These are phyloP conservation scores for Cyberlindnera xylosilytica DNA, from an alignment of 805 yeast species.

Conservation along the genomic window DNA sequence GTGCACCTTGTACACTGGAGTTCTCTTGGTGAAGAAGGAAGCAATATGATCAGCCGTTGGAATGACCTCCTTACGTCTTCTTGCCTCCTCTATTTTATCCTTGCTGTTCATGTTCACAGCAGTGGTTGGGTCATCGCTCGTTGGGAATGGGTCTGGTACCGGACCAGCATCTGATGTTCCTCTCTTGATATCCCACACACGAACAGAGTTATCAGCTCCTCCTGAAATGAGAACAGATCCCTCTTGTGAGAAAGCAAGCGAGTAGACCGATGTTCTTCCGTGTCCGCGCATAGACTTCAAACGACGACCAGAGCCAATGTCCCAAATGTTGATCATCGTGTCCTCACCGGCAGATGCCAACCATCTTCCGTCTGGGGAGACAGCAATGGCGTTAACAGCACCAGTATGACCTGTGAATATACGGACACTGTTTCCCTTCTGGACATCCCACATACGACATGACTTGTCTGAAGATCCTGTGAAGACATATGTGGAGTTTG, in stretches of 20 bases:
- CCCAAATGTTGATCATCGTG: constrained; percentile 86
- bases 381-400: constrained; percentile 81
- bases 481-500: constrained; percentile 89
- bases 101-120: constrained; percentile 25
- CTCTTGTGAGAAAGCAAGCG: constrained; percentile 79
- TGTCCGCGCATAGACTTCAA: constrained; percentile 94
- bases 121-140: constrained; percentile 17
- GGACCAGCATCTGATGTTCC: constrained; percentile 79
- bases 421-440: constrained; percentile 84
- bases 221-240: constrained; percentile 89
- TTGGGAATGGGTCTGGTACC: constrained; percentile 66
- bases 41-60: constrained; percentile 90
- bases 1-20: constrained; percentile 90
- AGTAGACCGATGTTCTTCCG: constrained; percentile 81
- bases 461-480: constrained; percentile 97
- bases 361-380: constrained; percentile 97
- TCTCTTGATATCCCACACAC: constrained; percentile 94
- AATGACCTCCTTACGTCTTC: constrained; percentile 64
- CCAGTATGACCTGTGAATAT: constrained; percentile 90
- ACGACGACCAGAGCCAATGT: constrained; percentile 85
- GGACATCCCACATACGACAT: constrained; percentile 97
- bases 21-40: constrained; percentile 87
- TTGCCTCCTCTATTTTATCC: constrained; percentile 42
- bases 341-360: constrained; percentile 95
- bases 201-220: constrained; percentile 87